These are phyloP conservation scores for Potentilla sterilis DNA, from an alignment of 306 rosid species.

Conservation along the genomic window DNA sequence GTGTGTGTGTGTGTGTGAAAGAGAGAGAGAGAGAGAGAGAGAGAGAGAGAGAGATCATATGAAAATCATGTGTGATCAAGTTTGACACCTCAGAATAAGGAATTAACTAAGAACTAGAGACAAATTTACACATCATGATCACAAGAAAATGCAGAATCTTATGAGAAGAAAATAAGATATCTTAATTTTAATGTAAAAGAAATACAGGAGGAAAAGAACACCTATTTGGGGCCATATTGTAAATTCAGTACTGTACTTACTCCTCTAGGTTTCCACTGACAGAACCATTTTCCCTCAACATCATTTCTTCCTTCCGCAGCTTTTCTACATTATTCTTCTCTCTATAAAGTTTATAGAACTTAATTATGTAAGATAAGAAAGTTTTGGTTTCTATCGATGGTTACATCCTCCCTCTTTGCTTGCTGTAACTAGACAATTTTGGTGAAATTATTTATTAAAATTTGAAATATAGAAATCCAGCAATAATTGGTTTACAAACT, in stretches of 20 bases:
- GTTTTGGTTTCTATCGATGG: slow-evolving; percentile 84
- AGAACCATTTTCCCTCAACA: slow-evolving; percentile 76
- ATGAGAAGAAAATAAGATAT: too few species aligned
- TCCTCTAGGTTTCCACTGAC: slow-evolving; percentile 84
- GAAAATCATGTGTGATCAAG: too few species aligned
- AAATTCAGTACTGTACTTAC: slow-evolving; percentile 53
- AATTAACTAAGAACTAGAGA: too few species aligned
- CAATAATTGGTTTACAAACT: too few species aligned
- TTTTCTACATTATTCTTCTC: slow-evolving; percentile 68
- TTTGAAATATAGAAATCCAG: too few species aligned
- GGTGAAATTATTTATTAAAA: too few species aligned
- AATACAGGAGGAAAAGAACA: too few species aligned
- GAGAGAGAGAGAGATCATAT: too few species aligned
- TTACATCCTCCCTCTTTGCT: slow-evolving; percentile 72
- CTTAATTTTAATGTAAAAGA: too few species aligned
- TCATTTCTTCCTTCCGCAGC: slow-evolving; percentile 79
- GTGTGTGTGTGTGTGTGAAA: too few species aligned
- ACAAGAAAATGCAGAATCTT: not conserved
- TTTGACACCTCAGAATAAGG: too few species aligned
- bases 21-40: too few species aligned
- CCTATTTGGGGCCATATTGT: not conserved
- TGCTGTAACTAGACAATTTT: slow-evolving; percentile 79
- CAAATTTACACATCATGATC: not conserved
- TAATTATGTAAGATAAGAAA: slow-evolving; percentile 59
- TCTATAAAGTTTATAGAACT: slow-evolving; percentile 75